Percentiles rank a stretch among this genome's conserved stretches.
Evolutionary conservation across 305 asterid species (phyloP).

Genomic region (Euphrasia arctica): DNA sequence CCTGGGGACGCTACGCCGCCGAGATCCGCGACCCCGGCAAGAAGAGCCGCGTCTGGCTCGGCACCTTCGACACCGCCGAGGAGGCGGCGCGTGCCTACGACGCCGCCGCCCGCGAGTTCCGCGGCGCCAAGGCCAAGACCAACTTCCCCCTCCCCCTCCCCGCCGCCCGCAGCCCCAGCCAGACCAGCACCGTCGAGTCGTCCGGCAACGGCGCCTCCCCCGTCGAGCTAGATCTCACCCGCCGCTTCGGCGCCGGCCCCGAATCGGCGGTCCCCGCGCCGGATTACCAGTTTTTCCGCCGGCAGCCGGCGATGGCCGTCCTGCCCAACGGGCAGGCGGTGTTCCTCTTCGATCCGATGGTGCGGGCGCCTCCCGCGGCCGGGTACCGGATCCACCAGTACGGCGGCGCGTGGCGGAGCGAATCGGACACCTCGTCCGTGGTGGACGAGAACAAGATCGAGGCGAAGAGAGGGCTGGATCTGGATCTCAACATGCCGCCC

Average conservation of each 20-base stretch:
- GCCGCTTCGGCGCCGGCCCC: slow-evolving; percentile 49
- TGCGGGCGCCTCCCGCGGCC: not conserved
- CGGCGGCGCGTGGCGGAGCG: slow-evolving; percentile 45
- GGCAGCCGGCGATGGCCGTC: slow-evolving; percentile 57
- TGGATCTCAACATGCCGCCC: slow-evolving; percentile 79
- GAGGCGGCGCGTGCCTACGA: slow-evolving; percentile 94
- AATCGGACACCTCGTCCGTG: slow-evolving; percentile 72
- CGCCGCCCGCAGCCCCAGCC: slow-evolving; percentile 51
- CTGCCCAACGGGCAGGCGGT: slow-evolving; percentile 63
- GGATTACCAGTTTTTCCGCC: slow-evolving; percentile 33
- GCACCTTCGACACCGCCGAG: slow-evolving; percentile 93
- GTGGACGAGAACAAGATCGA: slow-evolving; percentile 68
- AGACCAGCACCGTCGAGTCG: slow-evolving; percentile 84
- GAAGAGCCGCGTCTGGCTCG: slow-evolving; percentile 88
- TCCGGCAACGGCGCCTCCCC: slow-evolving; percentile 45
- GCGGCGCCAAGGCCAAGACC: slow-evolving; percentile 84
- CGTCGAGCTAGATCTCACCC: slow-evolving; percentile 70
- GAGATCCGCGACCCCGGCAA: slow-evolving; percentile 93
- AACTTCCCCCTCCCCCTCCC: slow-evolving; percentile 53
- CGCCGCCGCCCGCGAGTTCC: slow-evolving; percentile 69
- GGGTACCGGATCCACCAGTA: slow-evolving; percentile 27
- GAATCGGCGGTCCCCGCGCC: not conserved
- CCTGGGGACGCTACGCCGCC: slow-evolving; percentile 97
- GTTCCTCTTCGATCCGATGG: slow-evolving; percentile 38
- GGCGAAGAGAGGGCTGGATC: slow-evolving; percentile 48